These are phyloP conservation scores for Knoxia roxburghii DNA, from an alignment of 257 asterid genomes.

Conservation along the genomic window DNA sequence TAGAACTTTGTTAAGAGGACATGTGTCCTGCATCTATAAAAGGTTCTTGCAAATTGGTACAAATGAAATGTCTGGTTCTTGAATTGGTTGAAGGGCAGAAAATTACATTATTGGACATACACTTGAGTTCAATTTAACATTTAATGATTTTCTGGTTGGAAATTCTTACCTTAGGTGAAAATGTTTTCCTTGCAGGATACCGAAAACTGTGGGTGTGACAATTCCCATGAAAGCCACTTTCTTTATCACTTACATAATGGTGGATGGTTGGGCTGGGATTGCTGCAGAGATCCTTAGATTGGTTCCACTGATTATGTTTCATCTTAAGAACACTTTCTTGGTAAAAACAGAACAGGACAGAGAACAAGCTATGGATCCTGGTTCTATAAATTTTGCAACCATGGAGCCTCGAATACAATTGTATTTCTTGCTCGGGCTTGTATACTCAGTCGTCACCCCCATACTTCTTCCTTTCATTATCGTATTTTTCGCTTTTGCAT, in stretches of 20 bases:
- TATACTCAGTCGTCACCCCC: constrained; percentile 68
- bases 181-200: constrained; percentile 50
- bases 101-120: background rate
- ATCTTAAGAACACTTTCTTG: constrained; percentile 60
- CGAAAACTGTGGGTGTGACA: constrained; percentile 65
- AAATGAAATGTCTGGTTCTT: background rate
- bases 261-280: constrained; percentile 90
- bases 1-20: background rate
- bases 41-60: too few species aligned
- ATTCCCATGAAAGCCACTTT: constrained; percentile 89
- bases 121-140: background rate
- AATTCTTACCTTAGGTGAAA: too few species aligned
- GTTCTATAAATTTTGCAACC: constrained; percentile 39
- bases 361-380: constrained; percentile 78
- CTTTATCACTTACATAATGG: constrained; percentile 81
- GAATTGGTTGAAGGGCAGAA: background rate
- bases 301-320: constrained; percentile 58
- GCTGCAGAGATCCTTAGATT: constrained; percentile 73
- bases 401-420: constrained; percentile 76
- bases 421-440: constrained; percentile 75
- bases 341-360: constrained; percentile 64
- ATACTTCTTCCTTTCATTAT: constrained; percentile 76
- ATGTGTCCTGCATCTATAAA: background rate
- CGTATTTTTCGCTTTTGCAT: constrained; percentile 70
- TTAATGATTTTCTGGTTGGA: background rate